A percentile compares a stretch with the other conserved stretches of the same genome.
These are phyloP conservation scores for Monascus ruber DNA, from an alignment of 2,329 filamentous ascomycete species.

Conservation along the genomic window DNA sequence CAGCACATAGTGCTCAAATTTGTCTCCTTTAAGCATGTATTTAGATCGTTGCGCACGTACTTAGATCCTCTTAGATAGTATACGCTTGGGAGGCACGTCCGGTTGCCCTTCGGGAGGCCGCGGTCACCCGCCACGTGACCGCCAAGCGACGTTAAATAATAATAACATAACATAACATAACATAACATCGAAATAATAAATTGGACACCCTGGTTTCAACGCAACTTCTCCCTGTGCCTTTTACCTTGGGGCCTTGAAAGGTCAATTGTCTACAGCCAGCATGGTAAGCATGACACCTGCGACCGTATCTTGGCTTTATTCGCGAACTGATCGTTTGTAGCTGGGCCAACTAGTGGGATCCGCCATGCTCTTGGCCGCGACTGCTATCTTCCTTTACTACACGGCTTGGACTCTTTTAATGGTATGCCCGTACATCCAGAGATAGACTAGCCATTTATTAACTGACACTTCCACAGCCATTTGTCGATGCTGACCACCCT, in stretches of 20 bases:
- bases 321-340: conserved; percentile 37
- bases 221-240: too few species aligned
- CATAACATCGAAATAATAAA: too few species aligned
- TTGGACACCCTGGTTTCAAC: too few species aligned
- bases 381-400: conserved; percentile 77
- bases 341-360: conserved; percentile 78
- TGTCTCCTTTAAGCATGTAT: too few species aligned
- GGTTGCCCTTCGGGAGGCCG: too few species aligned
- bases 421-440: conserved; percentile 46
- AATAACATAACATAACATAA: too few species aligned
- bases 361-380: conserved; percentile 64
- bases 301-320: neutral
- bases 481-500: conserved; percentile 88
- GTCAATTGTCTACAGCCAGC: conserved; percentile 11
- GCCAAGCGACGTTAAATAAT: too few species aligned
- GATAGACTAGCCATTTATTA: neutral
- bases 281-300: conserved; percentile 11
- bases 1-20: too few species aligned
- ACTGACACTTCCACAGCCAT: conserved; percentile 52
- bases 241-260: conserved; percentile 1
- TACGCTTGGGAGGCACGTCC: too few species aligned
- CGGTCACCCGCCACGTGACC: too few species aligned
- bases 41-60: too few species aligned
- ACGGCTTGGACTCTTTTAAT: conserved; percentile 95
- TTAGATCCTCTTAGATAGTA: too few species aligned